Conservation (phyloP, 1,284 basidiomycete genomes). For the Ganoderma leucocontextum region DNA sequence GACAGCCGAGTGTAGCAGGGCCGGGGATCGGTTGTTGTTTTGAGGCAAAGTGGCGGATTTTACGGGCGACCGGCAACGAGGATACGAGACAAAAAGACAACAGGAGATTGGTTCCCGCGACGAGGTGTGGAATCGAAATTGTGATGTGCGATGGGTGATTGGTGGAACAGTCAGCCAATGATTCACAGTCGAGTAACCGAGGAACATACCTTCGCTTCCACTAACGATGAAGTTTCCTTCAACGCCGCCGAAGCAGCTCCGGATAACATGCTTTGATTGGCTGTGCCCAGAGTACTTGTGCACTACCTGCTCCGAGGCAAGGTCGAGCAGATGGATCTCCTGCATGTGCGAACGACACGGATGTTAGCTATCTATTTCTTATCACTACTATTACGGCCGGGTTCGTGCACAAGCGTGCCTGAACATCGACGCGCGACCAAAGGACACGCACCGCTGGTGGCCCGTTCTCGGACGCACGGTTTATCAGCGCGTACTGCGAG, state of each 20-base stretch:
- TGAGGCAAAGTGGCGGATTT: neutral
- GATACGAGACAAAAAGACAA: neutral
- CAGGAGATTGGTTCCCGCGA: neutral
- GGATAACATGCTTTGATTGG: conserved; percentile 85
- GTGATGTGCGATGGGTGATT: neutral
- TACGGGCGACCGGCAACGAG: neutral
- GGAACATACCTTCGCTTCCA: conserved; percentile 88
- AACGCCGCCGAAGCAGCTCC: conserved; percentile 94
- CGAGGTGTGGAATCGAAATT: neutral
- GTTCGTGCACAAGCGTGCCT: conserved; percentile 11
- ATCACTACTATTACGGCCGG: neutral
- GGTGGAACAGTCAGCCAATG: neutral
- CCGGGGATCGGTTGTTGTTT: conserved; percentile 11
- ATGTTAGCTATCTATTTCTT: conserved; percentile 29
- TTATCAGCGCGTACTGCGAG: conserved; percentile 88
- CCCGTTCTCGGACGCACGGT: conserved; percentile 69
- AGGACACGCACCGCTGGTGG: conserved; percentile 52
- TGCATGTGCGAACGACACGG: conserved; percentile 51
- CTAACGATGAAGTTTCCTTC: conserved; percentile 91
- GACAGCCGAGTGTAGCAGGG: neutral
- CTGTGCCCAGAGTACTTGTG: conserved; percentile 86
- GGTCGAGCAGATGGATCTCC: conserved; percentile 92
- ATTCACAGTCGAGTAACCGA: conserved; percentile 8
- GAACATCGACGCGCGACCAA: conserved; percentile 12
- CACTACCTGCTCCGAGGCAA: conserved; percentile 72